phyloP scores from a whole-genome alignment of 495 filamentous ascomycete genomes.

The Hyaloscypha bicolor region DNA sequence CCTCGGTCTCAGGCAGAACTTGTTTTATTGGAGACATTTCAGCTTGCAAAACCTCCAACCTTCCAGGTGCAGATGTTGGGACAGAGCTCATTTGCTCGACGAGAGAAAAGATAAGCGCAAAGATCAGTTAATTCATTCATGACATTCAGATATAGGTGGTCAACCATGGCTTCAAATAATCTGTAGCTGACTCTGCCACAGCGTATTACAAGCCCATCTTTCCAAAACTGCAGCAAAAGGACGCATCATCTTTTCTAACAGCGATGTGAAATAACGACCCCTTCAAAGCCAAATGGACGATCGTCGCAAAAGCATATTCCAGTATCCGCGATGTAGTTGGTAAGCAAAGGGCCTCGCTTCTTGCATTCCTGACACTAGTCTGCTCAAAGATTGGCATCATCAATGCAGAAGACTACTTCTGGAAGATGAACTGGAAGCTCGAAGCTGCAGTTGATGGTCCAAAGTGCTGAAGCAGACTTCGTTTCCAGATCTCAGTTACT shows the following conservation, averaged over 20 bases:
- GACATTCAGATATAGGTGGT: constrained; percentile 48
- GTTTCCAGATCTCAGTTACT: constrained; percentile 4
- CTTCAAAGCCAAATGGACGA: constrained; percentile 49
- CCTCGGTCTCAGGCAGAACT: no score
- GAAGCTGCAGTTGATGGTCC: not conserved
- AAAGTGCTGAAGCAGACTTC: constrained; percentile 5
- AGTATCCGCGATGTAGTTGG: constrained; percentile 48
- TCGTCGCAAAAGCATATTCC: constrained; percentile 52
- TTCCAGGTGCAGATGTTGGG: no score
- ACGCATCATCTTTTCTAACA: constrained; percentile 45
- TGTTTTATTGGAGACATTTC: no score
- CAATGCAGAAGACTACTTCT: constrained; percentile 41
- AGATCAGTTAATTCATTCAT: constrained; percentile 51
- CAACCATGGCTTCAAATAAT: not conserved
- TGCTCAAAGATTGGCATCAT: constrained; percentile 44
- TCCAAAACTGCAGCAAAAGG: constrained; percentile 42
- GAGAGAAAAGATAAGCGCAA: not conserved
- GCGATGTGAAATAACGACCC: constrained; percentile 47
- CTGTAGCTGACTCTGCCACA: constrained; percentile 30
- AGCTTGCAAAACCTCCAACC: no score
- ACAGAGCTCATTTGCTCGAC: no score
- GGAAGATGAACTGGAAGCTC: constrained; percentile 40
- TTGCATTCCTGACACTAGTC: constrained; percentile 40
- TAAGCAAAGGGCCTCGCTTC: constrained; percentile 40
- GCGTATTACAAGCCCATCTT: constrained; percentile 47